Conservation (phyloP, 768 basidiomycete genomes). For the Ramaria sp. region DNA sequence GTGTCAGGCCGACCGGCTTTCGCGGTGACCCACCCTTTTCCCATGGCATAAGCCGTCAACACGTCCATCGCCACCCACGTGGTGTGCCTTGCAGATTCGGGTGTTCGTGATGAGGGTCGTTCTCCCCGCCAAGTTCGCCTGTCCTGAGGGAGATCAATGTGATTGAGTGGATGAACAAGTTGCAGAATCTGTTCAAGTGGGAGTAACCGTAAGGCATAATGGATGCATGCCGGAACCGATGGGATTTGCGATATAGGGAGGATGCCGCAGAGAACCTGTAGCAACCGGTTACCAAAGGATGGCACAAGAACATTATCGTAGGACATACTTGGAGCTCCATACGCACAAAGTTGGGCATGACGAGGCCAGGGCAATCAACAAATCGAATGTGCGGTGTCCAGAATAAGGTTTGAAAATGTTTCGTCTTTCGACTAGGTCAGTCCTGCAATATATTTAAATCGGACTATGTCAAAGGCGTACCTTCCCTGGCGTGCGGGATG, state of each 20-base stretch:
- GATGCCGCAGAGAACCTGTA: constrained; percentile 56
- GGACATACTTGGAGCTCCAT: constrained; percentile 68
- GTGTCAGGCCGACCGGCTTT: constrained; percentile 85
- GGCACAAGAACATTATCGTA: neutral
- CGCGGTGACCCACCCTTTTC: constrained; percentile 82
- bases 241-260: constrained; percentile 76
- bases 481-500: constrained; percentile 81
- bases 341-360: constrained; percentile 75
- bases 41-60: constrained; percentile 63
- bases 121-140: constrained; percentile 75
- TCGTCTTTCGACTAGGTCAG: constrained; percentile 43
- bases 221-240: constrained; percentile 76
- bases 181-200: constrained; percentile 67
- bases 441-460: constrained; percentile 18
- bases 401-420: constrained; percentile 91
- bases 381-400: constrained; percentile 80
- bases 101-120: constrained; percentile 5
- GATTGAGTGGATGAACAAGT: constrained; percentile 40
- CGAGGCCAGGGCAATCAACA: constrained; percentile 92
- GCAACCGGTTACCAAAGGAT: neutral
- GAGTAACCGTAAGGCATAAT: constrained; percentile 52
- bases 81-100: constrained; percentile 9
- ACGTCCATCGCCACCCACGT: constrained; percentile 84
- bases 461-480: neutral
- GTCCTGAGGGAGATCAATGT: constrained; percentile 31